Conservation (phyloP, 2,329 filamentous ascomycete genomes). For the Helicocarpus griseus region DNA sequence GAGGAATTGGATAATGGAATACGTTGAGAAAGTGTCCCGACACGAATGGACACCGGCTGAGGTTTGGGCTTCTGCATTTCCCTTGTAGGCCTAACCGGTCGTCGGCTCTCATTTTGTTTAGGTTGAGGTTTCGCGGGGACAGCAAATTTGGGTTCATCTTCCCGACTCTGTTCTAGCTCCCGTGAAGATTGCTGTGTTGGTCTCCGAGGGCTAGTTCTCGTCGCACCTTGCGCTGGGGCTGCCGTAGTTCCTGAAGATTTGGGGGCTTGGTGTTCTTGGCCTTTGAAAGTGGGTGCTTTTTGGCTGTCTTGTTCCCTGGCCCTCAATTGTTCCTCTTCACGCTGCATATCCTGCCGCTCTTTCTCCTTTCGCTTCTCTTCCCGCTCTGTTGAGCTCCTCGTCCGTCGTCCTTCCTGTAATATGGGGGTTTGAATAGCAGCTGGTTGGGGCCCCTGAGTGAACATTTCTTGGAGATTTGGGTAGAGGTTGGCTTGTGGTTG, state of each 20-base stretch:
- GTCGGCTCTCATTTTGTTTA: conserved; percentile 28
- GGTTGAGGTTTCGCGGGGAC: conserved; percentile 17
- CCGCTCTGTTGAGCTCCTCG: conserved; percentile 50
- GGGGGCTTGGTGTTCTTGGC: conserved; percentile 25
- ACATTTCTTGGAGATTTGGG: conserved; percentile 15
- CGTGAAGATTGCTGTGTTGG: conserved; percentile 19
- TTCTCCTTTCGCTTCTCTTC: conserved; percentile 32
- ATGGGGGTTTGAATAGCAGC: conserved; percentile 22
- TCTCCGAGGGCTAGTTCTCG: conserved; percentile 17
- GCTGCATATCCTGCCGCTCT: conserved; percentile 17
- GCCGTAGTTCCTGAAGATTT: conserved; percentile 19
- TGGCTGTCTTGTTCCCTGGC: conserved; percentile 26
- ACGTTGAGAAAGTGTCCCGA: conserved; percentile 39
- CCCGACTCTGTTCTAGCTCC: conserved; percentile 22
- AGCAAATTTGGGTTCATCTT: conserved; percentile 20
- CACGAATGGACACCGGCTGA: conserved; percentile 39
- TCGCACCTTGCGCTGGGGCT: conserved; percentile 6
- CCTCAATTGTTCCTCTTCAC: conserved; percentile 28
- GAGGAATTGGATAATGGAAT: conserved; percentile 41
- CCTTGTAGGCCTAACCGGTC: conserved; percentile 35
- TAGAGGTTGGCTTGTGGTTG: conserved; percentile 22
- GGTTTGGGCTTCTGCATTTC: conserved; percentile 38
- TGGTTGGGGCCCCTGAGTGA: conserved; percentile 14
- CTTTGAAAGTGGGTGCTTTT: conserved; percentile 22
- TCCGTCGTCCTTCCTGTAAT: conserved; percentile 37